Base-by-base conservation (phyloP, 2,329 filamentous ascomycete genomes). In the Paecilomyces sp. region DNA sequence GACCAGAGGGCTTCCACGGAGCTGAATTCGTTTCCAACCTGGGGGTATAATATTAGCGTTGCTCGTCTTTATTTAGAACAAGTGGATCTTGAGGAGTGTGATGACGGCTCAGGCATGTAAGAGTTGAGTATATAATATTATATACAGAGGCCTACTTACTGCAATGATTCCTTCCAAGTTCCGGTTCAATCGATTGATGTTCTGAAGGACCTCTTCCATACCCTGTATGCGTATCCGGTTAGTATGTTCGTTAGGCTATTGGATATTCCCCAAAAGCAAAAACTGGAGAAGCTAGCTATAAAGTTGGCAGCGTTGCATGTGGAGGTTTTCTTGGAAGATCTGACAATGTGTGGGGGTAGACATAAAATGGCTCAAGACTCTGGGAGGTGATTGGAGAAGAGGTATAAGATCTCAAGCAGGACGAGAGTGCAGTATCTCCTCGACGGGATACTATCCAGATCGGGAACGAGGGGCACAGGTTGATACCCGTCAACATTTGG, bases 1-100 rank as follows among this genome's bases (percentile, higher is more conserved):
- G 90, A 95, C 94, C 94, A 99, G 15, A 99, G 83, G 31, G 91
- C 92, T 75, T 99, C 94, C 52, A 99, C 94, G 3, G 91, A 92
- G n/a, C 90, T 88, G 77, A 99, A 97, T 71, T 99, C 94, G 75
- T 96, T 96, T 41, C 94, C 94, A 57, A 99, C 88, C 87, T 91
- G 24, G 41, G 30, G 51, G 18, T 41, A 36, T 18, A 36, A 57
- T n/a, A 13, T 47, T 51, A n/a, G 52, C 54, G 25, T 54, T 11
- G 8, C 25, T 50, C 30, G 31, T 58, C 22, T 28, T 25, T 12
- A 22, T 59, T 13, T 50, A 22, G 33, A 28, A n/a, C 30, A 30
- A 52, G 36, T 15, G 53, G 28, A 54, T 54, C 41, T 62, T 34
- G 24, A n/a, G 3, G 13, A 18, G 24, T 34, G 41, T 18, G 2